Evolutionary conservation across 768 basidiomycete species (phyloP).

Genomic region (Crassisporium funariophilum): DNA sequence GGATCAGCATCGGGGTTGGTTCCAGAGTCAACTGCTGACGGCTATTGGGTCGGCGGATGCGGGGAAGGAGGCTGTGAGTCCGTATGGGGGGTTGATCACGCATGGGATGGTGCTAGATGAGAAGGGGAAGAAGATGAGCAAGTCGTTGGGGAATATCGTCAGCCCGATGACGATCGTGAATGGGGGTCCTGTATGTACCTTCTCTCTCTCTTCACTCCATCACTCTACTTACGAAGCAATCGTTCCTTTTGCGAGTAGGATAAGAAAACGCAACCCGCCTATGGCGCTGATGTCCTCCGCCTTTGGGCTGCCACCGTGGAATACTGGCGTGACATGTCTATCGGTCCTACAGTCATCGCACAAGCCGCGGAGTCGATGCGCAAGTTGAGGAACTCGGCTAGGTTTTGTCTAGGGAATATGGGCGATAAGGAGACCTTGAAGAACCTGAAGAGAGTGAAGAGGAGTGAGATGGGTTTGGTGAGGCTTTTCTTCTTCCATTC

Average conservation of each 20-base stretch:
- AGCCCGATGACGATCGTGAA: slow-evolving; percentile 80
- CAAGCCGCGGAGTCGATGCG: slow-evolving; percentile 77
- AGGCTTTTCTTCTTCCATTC: slow-evolving; percentile 24
- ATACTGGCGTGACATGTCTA: slow-evolving; percentile 85
- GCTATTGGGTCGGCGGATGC: slow-evolving; percentile 54
- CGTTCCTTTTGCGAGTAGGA: slow-evolving; percentile 45
- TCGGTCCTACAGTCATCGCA: slow-evolving; percentile 75
- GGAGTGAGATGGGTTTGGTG: slow-evolving; percentile 64
- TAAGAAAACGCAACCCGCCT: slow-evolving; percentile 73
- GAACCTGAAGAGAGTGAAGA: slow-evolving; percentile 38
- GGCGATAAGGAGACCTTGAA: slow-evolving; percentile 36
- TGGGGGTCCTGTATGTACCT: slow-evolving; percentile 74
- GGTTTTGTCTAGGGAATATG: slow-evolving; percentile 86
- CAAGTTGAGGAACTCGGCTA: slow-evolving; percentile 83
- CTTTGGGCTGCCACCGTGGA: slow-evolving; percentile 93
- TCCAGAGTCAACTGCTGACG: slow-evolving; percentile 93
- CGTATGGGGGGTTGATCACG: slow-evolving; percentile 84
- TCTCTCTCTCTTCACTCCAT: not conserved
- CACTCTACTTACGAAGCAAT: slow-evolving; percentile 4
- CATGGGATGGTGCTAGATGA: slow-evolving; percentile 97
- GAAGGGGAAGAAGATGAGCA: slow-evolving; percentile 95
- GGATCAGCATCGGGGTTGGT: slow-evolving; percentile 99
- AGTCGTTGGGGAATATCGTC: slow-evolving; percentile 89
- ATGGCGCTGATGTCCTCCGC: slow-evolving; percentile 85
- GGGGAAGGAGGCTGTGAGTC: slow-evolving; percentile 35